A percentile compares a stretch with the other conserved stretches of the same genome.
Conservation (phyloP, 306 rosid genomes). For the Lotus japonicus region DNA sequence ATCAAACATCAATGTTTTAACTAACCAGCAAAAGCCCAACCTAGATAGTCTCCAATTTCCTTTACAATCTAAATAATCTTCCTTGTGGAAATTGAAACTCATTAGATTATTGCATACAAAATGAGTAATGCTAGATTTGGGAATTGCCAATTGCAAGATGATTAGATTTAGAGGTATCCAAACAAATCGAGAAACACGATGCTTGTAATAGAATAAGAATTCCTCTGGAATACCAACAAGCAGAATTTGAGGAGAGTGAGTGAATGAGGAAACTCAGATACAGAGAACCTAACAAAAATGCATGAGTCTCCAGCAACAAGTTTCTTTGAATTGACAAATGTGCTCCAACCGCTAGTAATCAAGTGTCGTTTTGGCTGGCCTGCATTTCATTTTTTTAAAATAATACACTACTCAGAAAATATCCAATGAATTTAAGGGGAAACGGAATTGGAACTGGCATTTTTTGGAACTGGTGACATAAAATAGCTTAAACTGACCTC, state of each 20-base stretch:
- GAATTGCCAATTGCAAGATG: background rate
- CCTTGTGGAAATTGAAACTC: background rate
- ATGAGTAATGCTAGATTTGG: background rate
- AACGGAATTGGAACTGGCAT: background rate
- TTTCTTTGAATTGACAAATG: constrained; percentile 52
- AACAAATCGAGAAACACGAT: background rate
- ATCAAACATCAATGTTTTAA: background rate
- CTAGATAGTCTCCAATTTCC: background rate
- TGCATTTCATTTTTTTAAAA: constrained; percentile 25
- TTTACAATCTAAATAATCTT: background rate
- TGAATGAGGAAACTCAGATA: background rate
- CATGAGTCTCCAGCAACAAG: constrained; percentile 63
- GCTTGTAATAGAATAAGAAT: background rate
- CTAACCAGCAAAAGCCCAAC: background rate
- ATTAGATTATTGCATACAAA: background rate
- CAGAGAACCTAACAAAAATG: constrained; percentile 50
- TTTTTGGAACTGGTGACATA: background rate
- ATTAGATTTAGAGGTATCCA: background rate
- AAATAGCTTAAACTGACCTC: constrained; percentile 39
- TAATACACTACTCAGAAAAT: constrained; percentile 3
- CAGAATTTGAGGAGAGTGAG: background rate
- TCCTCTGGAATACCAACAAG: background rate
- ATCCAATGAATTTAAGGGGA: background rate
- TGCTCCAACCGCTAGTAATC: constrained; percentile 77
- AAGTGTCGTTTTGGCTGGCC: constrained; percentile 68